These are phyloP conservation scores for Aegle marmelos DNA, from an alignment of 345 rosid genomes.

Conservation along the genomic window DNA sequence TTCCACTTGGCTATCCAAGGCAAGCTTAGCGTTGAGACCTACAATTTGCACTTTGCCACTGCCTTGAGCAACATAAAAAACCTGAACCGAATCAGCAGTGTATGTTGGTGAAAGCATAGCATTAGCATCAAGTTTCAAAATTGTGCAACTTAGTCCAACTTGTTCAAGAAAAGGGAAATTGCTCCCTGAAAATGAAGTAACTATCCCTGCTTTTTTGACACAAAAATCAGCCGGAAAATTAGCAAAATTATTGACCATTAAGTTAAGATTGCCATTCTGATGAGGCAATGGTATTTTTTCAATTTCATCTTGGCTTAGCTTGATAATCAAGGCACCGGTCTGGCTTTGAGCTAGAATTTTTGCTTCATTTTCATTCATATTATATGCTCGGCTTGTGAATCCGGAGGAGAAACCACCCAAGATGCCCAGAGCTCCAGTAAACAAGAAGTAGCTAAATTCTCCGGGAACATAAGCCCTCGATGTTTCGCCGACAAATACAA, in stretches of 20 bases:
- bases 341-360: slow-evolving; percentile 18
- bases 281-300: slow-evolving; percentile 6
- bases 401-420: slow-evolving; percentile 28
- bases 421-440: slow-evolving; percentile 20
- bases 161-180: slow-evolving; percentile 22
- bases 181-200: not conserved
- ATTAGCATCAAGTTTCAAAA: slow-evolving; percentile 11
- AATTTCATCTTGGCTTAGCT: slow-evolving; percentile 14
- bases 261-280: not conserved
- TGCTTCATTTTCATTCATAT: slow-evolving; percentile 10
- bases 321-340: slow-evolving; percentile 12
- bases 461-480: slow-evolving; percentile 22
- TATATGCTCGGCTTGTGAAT: slow-evolving; percentile 11
- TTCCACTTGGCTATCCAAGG: slow-evolving; percentile 14
- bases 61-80: slow-evolving; percentile 21
- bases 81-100: not conserved
- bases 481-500: slow-evolving; percentile 31
- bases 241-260: slow-evolving; percentile 14
- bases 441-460: slow-evolving; percentile 28
- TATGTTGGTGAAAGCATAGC: slow-evolving; percentile 25
- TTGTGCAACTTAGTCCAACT: slow-evolving; percentile 19
- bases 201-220: slow-evolving; percentile 17
- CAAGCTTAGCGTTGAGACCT: slow-evolving; percentile 23
- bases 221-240: slow-evolving; percentile 4
- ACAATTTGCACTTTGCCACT: slow-evolving; percentile 26